Percentiles rank a stretch among this genome's conserved stretches.
These are phyloP conservation scores for Apiospora pterosperma DNA, from an alignment of 2,329 filamentous ascomycete species.

Conservation along the genomic window DNA sequence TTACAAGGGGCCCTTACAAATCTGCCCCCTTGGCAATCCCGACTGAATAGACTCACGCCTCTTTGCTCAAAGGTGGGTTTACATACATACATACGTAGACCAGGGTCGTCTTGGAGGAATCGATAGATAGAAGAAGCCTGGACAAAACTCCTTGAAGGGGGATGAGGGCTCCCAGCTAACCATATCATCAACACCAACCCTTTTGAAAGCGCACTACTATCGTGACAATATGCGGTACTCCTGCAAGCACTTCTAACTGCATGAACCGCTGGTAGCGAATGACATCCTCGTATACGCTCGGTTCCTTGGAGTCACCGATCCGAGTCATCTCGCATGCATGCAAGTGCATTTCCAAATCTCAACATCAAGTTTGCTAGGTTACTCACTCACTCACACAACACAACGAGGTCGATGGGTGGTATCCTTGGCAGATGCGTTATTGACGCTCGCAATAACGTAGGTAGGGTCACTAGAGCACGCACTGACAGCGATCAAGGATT, in stretches of 20 bases:
- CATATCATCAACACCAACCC: not conserved
- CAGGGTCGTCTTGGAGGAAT: not conserved
- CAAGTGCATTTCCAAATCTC: not conserved
- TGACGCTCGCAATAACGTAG: not conserved
- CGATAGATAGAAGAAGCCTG: not conserved
- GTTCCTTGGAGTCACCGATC: not conserved
- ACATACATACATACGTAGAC: not conserved
- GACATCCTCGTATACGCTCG: not conserved
- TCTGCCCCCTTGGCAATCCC: not conserved
- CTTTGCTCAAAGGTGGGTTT: no score
- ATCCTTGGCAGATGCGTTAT: not conserved
- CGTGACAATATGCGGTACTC: not conserved
- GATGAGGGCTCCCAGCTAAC: not conserved
- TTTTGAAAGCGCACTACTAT: not conserved
- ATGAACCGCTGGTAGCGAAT: not conserved
- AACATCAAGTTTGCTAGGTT: not conserved
- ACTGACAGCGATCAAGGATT: not conserved
- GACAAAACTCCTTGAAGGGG: not conserved
- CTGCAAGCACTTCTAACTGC: slow-evolving; percentile 1
- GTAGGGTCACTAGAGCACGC: not conserved
- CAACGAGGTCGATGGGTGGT: not conserved
- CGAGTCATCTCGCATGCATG: not conserved
- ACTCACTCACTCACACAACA: no score
- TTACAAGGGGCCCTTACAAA: not conserved
- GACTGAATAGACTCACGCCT: not conserved